These are phyloP conservation scores for Solanum ossicruentum DNA, from an alignment of 257 asterid species.

Conservation along the genomic window DNA sequence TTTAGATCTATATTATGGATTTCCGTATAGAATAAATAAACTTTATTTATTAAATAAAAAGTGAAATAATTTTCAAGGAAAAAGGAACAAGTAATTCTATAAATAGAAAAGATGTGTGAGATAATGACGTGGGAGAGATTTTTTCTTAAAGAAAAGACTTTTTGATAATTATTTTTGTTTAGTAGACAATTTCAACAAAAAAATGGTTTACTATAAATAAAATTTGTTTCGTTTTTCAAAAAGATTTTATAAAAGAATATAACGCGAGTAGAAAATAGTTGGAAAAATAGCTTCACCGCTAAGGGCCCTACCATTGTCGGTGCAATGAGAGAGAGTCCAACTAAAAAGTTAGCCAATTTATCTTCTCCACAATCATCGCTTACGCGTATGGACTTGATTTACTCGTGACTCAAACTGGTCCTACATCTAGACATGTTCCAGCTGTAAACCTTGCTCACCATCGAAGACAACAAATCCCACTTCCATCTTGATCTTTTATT, in stretches of 20 bases:
- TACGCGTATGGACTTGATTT: slow-evolving; percentile 3
- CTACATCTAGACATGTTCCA: slow-evolving; percentile 15
- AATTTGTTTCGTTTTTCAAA: not conserved
- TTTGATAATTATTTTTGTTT: not conserved
- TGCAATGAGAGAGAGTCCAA: slow-evolving; percentile 7
- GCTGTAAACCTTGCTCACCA: slow-evolving; percentile 17
- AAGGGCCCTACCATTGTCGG: slow-evolving; percentile 14
- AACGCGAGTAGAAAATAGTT: not conserved
- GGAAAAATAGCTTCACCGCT: not conserved
- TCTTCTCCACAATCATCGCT: slow-evolving; percentile 19
- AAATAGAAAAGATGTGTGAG: not conserved
- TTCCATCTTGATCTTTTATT: not conserved
- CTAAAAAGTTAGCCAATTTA: not conserved
- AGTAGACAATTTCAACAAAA: not conserved
- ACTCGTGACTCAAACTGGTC: not conserved
- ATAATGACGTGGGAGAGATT: not conserved
- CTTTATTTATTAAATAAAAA: no score
- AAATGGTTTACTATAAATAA: not conserved
- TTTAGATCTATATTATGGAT: not conserved
- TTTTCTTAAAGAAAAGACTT: not conserved
- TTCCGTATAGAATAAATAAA: not conserved
- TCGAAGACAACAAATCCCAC: not conserved
- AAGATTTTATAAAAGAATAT: not conserved
- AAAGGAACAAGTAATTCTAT: not conserved
- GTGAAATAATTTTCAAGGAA: no score